phyloP scores from a whole-genome alignment of 2,329 filamentous ascomycete species.

The Hymenoscyphus fructigenus region DNA sequence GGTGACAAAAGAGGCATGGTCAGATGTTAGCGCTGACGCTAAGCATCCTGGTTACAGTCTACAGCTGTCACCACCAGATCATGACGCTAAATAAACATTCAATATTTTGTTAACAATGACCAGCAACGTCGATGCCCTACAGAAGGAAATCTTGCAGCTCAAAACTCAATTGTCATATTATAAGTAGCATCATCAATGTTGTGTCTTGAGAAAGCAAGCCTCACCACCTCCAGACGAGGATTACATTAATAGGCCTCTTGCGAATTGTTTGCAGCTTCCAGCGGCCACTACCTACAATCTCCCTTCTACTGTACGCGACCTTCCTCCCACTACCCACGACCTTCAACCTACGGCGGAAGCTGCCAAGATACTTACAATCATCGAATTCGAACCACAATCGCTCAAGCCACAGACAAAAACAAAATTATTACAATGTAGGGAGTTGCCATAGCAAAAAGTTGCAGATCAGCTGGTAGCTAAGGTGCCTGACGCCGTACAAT shows the following conservation, averaged over 20 bases:
- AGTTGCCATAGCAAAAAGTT: background rate
- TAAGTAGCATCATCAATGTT: constrained; percentile 2
- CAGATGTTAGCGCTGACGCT: background rate
- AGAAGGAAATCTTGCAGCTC: background rate
- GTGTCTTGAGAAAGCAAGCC: constrained; percentile 1
- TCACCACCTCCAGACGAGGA: constrained; percentile 4
- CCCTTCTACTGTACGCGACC: too few species aligned
- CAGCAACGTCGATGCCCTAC: background rate
- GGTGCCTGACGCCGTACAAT: constrained; percentile 5
- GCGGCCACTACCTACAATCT: too few species aligned
- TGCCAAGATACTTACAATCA: background rate
- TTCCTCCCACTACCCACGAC: background rate
- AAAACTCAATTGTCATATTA: background rate
- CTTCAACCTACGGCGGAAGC: background rate
- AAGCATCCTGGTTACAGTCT: constrained; percentile 1
- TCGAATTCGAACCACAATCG: constrained; percentile 1
- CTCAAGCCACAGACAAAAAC: background rate
- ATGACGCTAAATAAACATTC: background rate
- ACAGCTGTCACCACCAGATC: constrained; percentile 1
- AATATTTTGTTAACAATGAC: constrained; percentile 3
- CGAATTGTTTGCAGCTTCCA: background rate
- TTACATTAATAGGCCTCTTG: background rate
- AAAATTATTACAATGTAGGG: constrained; percentile 1
- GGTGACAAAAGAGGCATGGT: constrained; percentile 3
- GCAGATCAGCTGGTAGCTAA: constrained; percentile 5